Base-by-base conservation (phyloP, 2,329 filamentous ascomycete genomes). In the Fusarium ramigenum region DNA sequence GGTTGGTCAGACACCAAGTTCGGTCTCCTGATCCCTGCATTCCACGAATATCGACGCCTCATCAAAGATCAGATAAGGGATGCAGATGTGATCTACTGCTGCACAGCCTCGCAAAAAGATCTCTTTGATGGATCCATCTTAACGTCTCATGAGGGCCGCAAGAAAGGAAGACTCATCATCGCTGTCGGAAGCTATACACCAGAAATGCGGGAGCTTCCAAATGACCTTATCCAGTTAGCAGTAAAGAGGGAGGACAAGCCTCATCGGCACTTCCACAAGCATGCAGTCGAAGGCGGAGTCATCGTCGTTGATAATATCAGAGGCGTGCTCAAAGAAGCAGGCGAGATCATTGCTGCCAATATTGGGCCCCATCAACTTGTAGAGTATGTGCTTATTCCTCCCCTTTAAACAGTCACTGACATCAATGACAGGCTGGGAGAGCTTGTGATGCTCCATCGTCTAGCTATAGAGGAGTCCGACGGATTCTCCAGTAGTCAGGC, bases 1-100 rank as follows among this genome's bases (percentile, higher is more conserved):
- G 93, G 92, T 74, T 93, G 92, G 86, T 78, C 82, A 0, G 83
- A 88, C 43, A 86, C 91, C 32, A 91, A 93, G 75, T 95, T 96
- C 77, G 89, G 89, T 37, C 82, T 91, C 25, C 76, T 92, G 53
- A 95, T 93, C 10, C 91, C 91, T 0, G 86, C 88, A 3, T 96
- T 96, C 74, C 90, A 88, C 63, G 95, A 91, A 76, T 91, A 87
- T 77, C 81, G 85, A 12, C 82, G 93, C 3, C 84, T 96, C 25
- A 82, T 95, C 40, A 92, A 92, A 77, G 89, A 92, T 42, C 89
- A 94, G 56, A 85, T 98, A 57, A 85, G 90, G 42, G 89, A 89
- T 14, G 90, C 93, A 1, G 93, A 96, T 77, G 92, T 93, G 15
- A 93, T 98, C 42, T 96, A 97, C 83, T 96, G 94, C 83, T 97